phyloP scores from a whole-genome alignment of 2,329 filamentous ascomycete species.

The Xylariaceae sp. region DNA sequence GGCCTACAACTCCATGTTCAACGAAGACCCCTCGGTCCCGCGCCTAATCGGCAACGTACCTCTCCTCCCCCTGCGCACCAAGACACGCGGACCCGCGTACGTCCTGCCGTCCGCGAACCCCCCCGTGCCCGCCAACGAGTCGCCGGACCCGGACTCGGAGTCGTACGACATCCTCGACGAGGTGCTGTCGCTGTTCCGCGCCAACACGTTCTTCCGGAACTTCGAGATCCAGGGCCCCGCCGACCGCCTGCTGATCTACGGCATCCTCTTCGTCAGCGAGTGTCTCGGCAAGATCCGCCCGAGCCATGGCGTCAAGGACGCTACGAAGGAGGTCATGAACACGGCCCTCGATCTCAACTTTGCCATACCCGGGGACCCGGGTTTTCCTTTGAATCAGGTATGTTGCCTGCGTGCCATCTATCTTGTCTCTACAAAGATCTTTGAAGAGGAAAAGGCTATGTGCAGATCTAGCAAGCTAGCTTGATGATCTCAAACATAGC shows the following conservation, averaged over 20 bases:
- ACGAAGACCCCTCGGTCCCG: slow-evolving; percentile 73
- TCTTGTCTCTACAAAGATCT: no score
- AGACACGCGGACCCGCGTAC: slow-evolving; percentile 93
- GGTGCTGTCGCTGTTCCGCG: slow-evolving; percentile 88
- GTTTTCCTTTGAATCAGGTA: slow-evolving; percentile 90
- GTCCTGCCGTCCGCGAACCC: slow-evolving; percentile 70
- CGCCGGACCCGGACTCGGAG: slow-evolving; percentile 82
- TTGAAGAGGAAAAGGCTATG: no score
- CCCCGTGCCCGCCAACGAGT: slow-evolving; percentile 65
- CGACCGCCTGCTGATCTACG: slow-evolving; percentile 93
- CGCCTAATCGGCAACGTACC: slow-evolving; percentile 86
- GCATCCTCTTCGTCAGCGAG: slow-evolving; percentile 93
- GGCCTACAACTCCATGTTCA: slow-evolving; percentile 99
- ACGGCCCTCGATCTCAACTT: slow-evolving; percentile 92
- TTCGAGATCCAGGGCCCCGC: slow-evolving; percentile 98
- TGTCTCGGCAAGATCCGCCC: slow-evolving; percentile 88
- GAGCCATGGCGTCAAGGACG: slow-evolving; percentile 64
- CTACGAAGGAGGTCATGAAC: slow-evolving; percentile 82
- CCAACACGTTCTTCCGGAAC: slow-evolving; percentile 99
- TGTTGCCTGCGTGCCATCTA: slow-evolving; percentile 26
- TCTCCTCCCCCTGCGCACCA: slow-evolving; percentile 90
- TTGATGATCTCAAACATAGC: neutral
- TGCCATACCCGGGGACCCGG: slow-evolving; percentile 90
- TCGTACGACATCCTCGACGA: slow-evolving; percentile 98
- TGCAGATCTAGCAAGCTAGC: no score